phyloP scores from a whole-genome alignment of 2,329 filamentous ascomycete genomes.

The Didymellaceae sp. region DNA sequence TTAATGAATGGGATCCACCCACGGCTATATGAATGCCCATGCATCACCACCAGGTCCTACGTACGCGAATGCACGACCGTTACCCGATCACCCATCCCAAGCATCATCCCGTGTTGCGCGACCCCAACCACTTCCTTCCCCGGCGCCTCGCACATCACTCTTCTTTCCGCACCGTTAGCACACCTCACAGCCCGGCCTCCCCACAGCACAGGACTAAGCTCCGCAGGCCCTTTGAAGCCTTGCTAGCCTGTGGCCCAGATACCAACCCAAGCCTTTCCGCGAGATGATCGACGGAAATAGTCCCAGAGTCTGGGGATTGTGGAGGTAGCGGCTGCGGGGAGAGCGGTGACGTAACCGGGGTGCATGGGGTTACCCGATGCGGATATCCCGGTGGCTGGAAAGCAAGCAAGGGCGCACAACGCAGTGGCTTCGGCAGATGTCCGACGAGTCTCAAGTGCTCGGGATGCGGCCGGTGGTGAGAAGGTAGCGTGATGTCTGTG shows the following conservation, averaged over 20 bases:
- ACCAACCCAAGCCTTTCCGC: background rate
- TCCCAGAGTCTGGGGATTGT: slow-evolving; percentile 6
- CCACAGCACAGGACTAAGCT: slow-evolving; percentile 1
- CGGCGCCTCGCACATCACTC: too few relatives aligned
- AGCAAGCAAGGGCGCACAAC: background rate
- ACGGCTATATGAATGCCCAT: slow-evolving; percentile 7
- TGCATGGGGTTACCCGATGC: background rate
- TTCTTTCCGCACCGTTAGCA: background rate
- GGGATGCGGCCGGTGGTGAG: background rate
- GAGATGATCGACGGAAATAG: slow-evolving; percentile 1
- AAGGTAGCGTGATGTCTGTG: background rate
- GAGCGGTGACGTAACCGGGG: slow-evolving; percentile 1
- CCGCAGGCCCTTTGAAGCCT: slow-evolving; percentile 3
- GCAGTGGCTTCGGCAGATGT: background rate
- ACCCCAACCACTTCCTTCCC: too few relatives aligned
- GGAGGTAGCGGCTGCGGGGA: slow-evolving; percentile 4
- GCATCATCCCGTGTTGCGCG: slow-evolving; percentile 4
- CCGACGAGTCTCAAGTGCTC: background rate
- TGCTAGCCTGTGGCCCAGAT: background rate
- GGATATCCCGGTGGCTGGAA: slow-evolving; percentile 1
- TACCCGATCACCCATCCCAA: background rate
- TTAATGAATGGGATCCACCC: background rate
- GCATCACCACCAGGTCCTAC: slow-evolving; percentile 1
- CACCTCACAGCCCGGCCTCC: too few relatives aligned
- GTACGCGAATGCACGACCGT: too few relatives aligned